Percentiles rank a stretch among this genome's conserved stretches.
Conservation (phyloP, 495 filamentous ascomycete genomes). For the Aspergillus haitiensis region DNA sequence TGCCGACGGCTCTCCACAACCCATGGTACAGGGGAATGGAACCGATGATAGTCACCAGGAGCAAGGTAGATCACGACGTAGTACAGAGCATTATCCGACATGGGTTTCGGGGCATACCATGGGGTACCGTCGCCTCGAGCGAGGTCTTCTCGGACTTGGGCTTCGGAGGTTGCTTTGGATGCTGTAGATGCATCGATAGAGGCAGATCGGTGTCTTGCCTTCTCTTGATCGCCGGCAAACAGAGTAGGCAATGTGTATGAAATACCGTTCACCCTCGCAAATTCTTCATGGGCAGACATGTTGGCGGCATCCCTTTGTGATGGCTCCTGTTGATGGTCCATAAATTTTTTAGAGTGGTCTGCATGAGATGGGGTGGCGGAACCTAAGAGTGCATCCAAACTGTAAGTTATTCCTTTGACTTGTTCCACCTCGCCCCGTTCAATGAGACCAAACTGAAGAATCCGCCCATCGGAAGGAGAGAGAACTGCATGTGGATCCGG, state of each 20-base stretch:
- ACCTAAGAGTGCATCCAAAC: constrained; percentile 86
- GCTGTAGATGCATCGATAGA: constrained; percentile 65
- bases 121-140: constrained; percentile 65
- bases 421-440: constrained; percentile 95
- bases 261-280: constrained; percentile 94
- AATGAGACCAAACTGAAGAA: constrained; percentile 91
- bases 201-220: constrained; percentile 31
- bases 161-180: constrained; percentile 66
- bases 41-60: constrained; percentile 97
- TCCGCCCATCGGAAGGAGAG: constrained; percentile 83
- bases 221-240: constrained; percentile 65
- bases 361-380: constrained; percentile 50
- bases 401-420: constrained; percentile 98
- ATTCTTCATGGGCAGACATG: constrained; percentile 80
- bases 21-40: constrained; percentile 93
- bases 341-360: constrained; percentile 42
- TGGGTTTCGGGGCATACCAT: constrained; percentile 74
- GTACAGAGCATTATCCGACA: constrained; percentile 67
- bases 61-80: constrained; percentile 98
- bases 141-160: constrained; percentile 80
- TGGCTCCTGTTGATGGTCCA: constrained; percentile 30
- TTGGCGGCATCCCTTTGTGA: constrained; percentile 43
- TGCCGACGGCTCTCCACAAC: constrained; percentile 88
- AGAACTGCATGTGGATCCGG: constrained; percentile 74
- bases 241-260: constrained; percentile 90